Evolutionary conservation across 176 grass and related monocot species (phyloP), one percentile per base, ranked within the genome.

Genomic region (Hyparrhenia diplandra): DNA sequence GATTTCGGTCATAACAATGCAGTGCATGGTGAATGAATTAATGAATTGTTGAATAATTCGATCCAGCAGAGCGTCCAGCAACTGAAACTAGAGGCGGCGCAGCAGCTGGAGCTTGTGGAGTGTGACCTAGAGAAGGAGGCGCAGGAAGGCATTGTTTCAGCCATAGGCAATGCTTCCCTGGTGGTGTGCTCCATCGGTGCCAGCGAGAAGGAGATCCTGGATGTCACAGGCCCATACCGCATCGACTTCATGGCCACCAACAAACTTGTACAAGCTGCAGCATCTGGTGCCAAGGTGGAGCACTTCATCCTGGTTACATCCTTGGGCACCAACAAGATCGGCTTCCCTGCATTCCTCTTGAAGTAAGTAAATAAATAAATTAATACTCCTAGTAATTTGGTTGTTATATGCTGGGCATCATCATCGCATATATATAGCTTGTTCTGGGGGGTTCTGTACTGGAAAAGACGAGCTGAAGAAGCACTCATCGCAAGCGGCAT

Each of bases 241-340:
- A 97, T 97, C 51, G 92, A 97, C 67, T 94, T 91, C 73, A 75
- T 94, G 78, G 90, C 92, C 69, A 92, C 89, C 34, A 87, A 67
- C 75, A 92, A 89, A 74, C 92, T 97, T 36, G 88, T 98, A 28
- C 81, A 92, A 39, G 90, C 87, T 80, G 89, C 34, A 35, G 36
- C 95, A 63, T 83, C 80, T 65, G 31, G 36, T 29, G 87, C 87
- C 65, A 83, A 90, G 63, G 95, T 90, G 43, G 92, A 91, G 64
- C 95, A 98, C 85, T 92, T 98, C 83, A 89, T 94, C 89, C 78
- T 98, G 52, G 88, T 98, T 68, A 98, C 95, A 59, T 98, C 95
- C 77, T 81, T 98, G 88, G 95, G 92, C 63, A 97, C 95, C 14
- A 92, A 79, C 75, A 83, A 67, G 74, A 83, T 94, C 39, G 92